Conservation (phyloP, 305 asterid species). For the Plantago coronopus region DNA sequence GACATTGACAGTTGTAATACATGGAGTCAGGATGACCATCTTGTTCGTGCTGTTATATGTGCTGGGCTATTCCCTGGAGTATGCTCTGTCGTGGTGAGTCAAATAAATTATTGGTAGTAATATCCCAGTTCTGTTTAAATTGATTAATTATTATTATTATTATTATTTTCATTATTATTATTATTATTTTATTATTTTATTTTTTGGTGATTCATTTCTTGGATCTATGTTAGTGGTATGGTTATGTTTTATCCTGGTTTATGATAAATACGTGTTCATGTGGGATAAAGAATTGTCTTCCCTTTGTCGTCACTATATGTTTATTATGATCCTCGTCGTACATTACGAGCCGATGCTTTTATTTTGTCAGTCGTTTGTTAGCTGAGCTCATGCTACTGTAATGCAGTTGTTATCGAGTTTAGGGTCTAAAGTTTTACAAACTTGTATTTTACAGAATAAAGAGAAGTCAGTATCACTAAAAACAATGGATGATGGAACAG, state of each 20-base stretch:
- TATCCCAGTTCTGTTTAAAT: background rate
- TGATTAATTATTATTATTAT: too few relatives aligned
- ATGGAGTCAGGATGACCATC: slow-evolving; percentile 73
- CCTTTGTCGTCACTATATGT: background rate
- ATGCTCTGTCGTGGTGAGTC: slow-evolving; percentile 90
- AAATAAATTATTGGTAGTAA: slow-evolving; percentile 1
- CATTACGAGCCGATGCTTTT: background rate
- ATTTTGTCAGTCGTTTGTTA: slow-evolving; percentile 2
- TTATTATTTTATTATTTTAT: too few relatives aligned
- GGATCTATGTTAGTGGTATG: background rate
- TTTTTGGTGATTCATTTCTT: background rate
- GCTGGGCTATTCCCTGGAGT: slow-evolving; percentile 93
- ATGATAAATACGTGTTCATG: background rate
- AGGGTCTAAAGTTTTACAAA: slow-evolving; percentile 22
- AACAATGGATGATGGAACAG: slow-evolving; percentile 94
- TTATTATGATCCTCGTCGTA: slow-evolving; percentile 15
- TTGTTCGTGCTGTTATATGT: slow-evolving; percentile 73
- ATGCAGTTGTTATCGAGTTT: slow-evolving; percentile 16
- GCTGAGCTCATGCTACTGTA: slow-evolving; percentile 9
- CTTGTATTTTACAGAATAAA: slow-evolving; percentile 64
- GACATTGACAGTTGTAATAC: slow-evolving; percentile 59
- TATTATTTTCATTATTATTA: too few relatives aligned
- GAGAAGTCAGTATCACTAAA: slow-evolving; percentile 75
- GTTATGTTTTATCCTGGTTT: slow-evolving; percentile 12
- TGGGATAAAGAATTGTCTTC: background rate